Conservation (phyloP, 2,329 filamentous ascomycete genomes). For the Diplodia scrobiculata region DNA sequence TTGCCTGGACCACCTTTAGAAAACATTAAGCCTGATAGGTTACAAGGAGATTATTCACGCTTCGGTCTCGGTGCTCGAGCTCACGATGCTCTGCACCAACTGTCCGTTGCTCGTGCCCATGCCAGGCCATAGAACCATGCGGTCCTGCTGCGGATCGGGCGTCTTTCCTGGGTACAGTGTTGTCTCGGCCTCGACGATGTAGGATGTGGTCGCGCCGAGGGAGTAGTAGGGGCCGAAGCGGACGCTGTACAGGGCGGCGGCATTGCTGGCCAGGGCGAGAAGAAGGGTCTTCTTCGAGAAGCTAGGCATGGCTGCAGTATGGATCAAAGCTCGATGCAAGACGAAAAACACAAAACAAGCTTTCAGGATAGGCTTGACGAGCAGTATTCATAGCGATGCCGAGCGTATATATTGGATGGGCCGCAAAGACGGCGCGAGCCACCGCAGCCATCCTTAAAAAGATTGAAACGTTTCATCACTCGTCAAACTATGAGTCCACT, state of each 20-base stretch:
- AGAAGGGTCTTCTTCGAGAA: conserved; percentile 29
- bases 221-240: conserved; percentile 36
- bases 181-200: conserved; percentile 51
- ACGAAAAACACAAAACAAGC: background rate
- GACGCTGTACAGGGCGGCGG: conserved; percentile 31
- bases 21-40: too few relatives aligned
- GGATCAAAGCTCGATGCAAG: background rate
- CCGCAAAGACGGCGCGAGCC: background rate
- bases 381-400: background rate
- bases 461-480: background rate
- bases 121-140: conserved; percentile 53
- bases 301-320: conserved; percentile 8
- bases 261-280: conserved; percentile 30
- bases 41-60: background rate
- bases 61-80: conserved; percentile 6
- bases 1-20: background rate
- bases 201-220: conserved; percentile 47
- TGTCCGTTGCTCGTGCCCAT: conserved; percentile 56
- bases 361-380: background rate
- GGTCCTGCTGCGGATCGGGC: conserved; percentile 44
- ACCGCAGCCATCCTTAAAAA: background rate
- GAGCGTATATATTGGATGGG: background rate
- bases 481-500: background rate
- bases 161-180: conserved; percentile 49
- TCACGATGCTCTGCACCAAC: conserved; percentile 52